A percentile compares a stretch with the other conserved stretches of the same genome.
These are phyloP conservation scores for Penicillium paxilli DNA, from an alignment of 495 filamentous ascomycete species.

Conservation along the genomic window DNA sequence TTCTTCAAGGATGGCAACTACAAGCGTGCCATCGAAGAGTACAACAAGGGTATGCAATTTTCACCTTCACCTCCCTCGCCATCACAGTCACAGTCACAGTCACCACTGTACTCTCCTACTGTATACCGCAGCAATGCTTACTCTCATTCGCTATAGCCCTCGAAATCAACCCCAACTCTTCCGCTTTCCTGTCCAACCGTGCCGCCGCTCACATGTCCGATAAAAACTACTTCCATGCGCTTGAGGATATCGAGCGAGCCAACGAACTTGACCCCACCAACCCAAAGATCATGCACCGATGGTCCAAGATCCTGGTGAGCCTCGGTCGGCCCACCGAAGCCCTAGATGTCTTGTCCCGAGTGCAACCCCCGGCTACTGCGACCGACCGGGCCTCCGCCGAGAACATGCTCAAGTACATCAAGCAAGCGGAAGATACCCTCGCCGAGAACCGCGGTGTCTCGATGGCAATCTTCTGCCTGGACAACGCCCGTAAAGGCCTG, in stretches of 20 bases:
- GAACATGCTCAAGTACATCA: conserved; percentile 81
- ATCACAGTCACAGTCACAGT: conserved; percentile 5
- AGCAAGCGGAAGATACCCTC: conserved; percentile 75
- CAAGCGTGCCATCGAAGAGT: conserved; percentile 80
- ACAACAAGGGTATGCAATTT: conserved; percentile 78
- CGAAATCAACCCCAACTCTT: conserved; percentile 63
- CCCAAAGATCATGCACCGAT: conserved; percentile 80
- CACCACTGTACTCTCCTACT: not conserved
- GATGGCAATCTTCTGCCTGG: conserved; percentile 89
- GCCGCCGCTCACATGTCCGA: conserved; percentile 91
- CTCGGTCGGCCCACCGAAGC: conserved; percentile 85
- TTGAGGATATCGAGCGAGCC: conserved; percentile 81
- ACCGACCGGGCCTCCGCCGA: conserved; percentile 79
- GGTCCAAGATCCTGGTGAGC: conserved; percentile 84
- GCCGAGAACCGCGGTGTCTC: conserved; percentile 71
- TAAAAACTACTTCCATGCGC: conserved; percentile 70
- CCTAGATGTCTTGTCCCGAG: conserved; percentile 67
- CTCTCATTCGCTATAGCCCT: conserved; percentile 59
- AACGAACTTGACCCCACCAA: conserved; percentile 80
- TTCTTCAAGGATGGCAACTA: conserved; percentile 94
- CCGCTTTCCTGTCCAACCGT: conserved; percentile 93
- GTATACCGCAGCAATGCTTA: not conserved
- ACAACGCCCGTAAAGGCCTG: conserved; percentile 79
- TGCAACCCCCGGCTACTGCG: conserved; percentile 68
- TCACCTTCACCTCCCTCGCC: conserved; percentile 1